Evolutionary conservation across 139 green algal genomes (phyloP).

Genomic region (Coccomyxa sp.): DNA sequence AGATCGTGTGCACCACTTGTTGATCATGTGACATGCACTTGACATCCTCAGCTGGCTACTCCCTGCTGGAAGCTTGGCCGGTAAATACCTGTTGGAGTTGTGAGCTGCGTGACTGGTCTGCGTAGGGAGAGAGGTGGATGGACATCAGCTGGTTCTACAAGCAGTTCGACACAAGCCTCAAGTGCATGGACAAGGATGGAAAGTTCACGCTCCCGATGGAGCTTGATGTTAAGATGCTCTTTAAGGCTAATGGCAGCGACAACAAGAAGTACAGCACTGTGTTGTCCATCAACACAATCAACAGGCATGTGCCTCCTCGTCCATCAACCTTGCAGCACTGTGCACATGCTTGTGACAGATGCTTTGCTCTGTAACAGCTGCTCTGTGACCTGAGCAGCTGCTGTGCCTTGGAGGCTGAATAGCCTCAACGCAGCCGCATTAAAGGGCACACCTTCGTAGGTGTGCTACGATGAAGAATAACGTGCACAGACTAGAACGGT

Average conservation of each 20-base stretch:
- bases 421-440: no score
- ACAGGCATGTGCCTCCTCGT: not conserved
- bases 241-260: not conserved
- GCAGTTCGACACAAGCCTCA: not conserved
- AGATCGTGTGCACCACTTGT: no score
- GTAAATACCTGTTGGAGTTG: not conserved
- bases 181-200: not conserved
- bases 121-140: not conserved
- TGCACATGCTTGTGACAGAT: not conserved
- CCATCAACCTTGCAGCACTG: not conserved
- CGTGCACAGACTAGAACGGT: not conserved
- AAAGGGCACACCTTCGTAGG: no score
- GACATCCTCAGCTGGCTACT: not conserved
- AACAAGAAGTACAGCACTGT: not conserved
- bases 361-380: not conserved
- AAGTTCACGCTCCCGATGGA: not conserved
- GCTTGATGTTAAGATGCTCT: not conserved
- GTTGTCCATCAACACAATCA: not conserved
- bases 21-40: not conserved
- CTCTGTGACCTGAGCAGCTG: not conserved
- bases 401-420: no score
- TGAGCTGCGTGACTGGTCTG: not conserved
- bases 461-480: not conserved
- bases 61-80: not conserved
- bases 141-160: not conserved